Evolutionary conservation across 345 rosid species (phyloP).

Genomic region (Citrus medica): DNA sequence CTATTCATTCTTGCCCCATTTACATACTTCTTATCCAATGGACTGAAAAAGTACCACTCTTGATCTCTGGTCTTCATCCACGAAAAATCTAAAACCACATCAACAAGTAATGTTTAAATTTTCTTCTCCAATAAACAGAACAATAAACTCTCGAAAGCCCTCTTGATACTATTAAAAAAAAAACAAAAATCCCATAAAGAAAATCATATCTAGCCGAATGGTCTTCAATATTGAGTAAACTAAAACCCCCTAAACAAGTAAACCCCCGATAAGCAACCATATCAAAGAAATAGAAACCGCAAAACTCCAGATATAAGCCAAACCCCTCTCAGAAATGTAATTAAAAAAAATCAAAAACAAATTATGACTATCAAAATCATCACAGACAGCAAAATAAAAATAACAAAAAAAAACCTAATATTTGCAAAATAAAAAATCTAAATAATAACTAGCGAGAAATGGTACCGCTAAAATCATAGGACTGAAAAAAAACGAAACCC

Average conservation of each 20-base stretch:
- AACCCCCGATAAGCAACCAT: neutral
- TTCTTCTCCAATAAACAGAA: neutral
- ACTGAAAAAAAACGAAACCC: neutral
- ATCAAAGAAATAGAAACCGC: too few relatives aligned
- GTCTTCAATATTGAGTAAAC: slow-evolving; percentile 51
- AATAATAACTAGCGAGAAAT: neutral
- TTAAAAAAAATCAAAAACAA: neutral
- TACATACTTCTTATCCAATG: slow-evolving; percentile 73
- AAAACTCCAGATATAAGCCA: too few relatives aligned
- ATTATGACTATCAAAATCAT: neutral
- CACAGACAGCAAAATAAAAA: neutral
- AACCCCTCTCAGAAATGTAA: neutral
- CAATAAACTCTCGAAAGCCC: neutral
- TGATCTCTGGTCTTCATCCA: slow-evolving; percentile 71
- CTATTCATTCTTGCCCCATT: slow-evolving; percentile 64
- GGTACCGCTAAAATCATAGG: neutral
- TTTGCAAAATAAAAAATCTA: neutral
- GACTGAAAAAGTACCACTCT: slow-evolving; percentile 77
- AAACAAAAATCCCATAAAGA: neutral
- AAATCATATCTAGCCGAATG: slow-evolving; percentile 4
- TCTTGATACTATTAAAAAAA: neutral
- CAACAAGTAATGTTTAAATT: neutral
- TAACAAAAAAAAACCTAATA: neutral
- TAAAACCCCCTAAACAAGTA: slow-evolving; percentile 16
- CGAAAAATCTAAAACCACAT: slow-evolving; percentile 36